These are phyloP conservation scores for Amanita molliuscula DNA, from an alignment of 768 basidiomycete species.

Conservation along the genomic window DNA sequence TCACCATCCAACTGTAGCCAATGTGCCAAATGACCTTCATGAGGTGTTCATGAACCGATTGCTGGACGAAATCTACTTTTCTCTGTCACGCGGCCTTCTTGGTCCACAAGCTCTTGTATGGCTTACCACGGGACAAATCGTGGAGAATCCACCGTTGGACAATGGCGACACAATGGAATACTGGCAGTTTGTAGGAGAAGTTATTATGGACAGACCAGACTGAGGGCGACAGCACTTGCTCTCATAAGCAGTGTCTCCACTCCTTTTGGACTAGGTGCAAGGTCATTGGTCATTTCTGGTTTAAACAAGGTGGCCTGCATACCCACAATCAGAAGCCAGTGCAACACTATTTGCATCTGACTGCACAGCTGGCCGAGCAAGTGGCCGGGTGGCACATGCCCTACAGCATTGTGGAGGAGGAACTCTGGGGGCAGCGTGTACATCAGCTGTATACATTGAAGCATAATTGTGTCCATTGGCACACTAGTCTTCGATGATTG, in stretches of 20 bases:
- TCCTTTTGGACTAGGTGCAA: slow-evolving; percentile 72
- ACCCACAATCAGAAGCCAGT: slow-evolving; percentile 43
- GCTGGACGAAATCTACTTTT: slow-evolving; percentile 95
- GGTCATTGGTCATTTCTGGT: slow-evolving; percentile 70
- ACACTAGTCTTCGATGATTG: slow-evolving; percentile 87
- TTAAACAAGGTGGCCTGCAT: slow-evolving; percentile 46
- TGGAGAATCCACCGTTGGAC: slow-evolving; percentile 83
- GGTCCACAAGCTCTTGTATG: slow-evolving; percentile 90
- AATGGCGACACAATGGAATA: slow-evolving; percentile 96
- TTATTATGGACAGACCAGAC: slow-evolving; percentile 88
- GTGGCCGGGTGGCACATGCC: slow-evolving; percentile 87
- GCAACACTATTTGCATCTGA: slow-evolving; percentile 67
- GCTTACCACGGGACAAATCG: slow-evolving; percentile 80
- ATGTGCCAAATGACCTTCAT: slow-evolving; percentile 85
- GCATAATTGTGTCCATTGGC: not conserved
- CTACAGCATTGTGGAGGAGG: slow-evolving; percentile 81
- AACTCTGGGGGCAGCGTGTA: slow-evolving; percentile 93
- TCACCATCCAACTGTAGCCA: slow-evolving; percentile 69
- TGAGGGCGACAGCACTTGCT: slow-evolving; percentile 84
- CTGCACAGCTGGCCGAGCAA: slow-evolving; percentile 78
- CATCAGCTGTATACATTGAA: slow-evolving; percentile 24
- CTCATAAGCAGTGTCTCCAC: slow-evolving; percentile 74
- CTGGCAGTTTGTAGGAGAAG: slow-evolving; percentile 89
- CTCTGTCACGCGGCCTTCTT: slow-evolving; percentile 85
- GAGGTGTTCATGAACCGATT: slow-evolving; percentile 92